phyloP scores from a whole-genome alignment of 176 grass and related monocot species.

The Thinopyrum elongatum region DNA sequence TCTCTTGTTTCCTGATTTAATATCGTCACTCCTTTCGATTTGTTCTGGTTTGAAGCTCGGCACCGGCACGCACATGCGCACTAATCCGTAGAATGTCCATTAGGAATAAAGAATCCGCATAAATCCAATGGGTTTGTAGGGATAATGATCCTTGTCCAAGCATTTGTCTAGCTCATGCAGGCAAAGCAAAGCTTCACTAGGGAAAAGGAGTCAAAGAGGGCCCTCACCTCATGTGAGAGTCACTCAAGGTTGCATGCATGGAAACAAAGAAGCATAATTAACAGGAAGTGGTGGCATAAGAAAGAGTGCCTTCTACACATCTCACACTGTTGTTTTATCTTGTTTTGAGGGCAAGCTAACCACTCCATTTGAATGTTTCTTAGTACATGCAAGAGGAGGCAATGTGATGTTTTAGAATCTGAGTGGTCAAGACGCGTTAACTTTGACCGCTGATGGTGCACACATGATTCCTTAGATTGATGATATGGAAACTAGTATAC shows the following conservation, averaged over 20 bases:
- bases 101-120: conserved; percentile 34
- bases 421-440: background rate
- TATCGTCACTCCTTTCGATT: conserved; percentile 46
- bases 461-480: background rate
- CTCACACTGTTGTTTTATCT: conserved; percentile 26
- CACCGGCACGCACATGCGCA: conserved; percentile 56
- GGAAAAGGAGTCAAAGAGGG: conserved; percentile 74
- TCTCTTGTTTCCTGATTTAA: conserved; percentile 47
- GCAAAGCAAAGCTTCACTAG: conserved; percentile 33
- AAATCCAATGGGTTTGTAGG: conserved; percentile 29
- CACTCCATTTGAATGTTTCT: conserved; percentile 58
- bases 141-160: conserved; percentile 49
- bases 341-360: conserved; percentile 43
- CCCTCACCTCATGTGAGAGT: conserved; percentile 74
- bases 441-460: background rate
- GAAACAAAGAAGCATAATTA: conserved; percentile 37
- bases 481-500: background rate
- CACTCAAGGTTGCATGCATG: conserved; percentile 45
- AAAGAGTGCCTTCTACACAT: conserved; percentile 58
- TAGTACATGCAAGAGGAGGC: background rate
- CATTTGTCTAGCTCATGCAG: conserved; percentile 42
- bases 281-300: conserved; percentile 42
- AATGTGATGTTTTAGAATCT: background rate
- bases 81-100: conserved; percentile 45
- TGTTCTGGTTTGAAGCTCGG: conserved; percentile 52